Conservation (phyloP, 495 filamentous ascomycete species). For the Daldinia caldariorum region DNA sequence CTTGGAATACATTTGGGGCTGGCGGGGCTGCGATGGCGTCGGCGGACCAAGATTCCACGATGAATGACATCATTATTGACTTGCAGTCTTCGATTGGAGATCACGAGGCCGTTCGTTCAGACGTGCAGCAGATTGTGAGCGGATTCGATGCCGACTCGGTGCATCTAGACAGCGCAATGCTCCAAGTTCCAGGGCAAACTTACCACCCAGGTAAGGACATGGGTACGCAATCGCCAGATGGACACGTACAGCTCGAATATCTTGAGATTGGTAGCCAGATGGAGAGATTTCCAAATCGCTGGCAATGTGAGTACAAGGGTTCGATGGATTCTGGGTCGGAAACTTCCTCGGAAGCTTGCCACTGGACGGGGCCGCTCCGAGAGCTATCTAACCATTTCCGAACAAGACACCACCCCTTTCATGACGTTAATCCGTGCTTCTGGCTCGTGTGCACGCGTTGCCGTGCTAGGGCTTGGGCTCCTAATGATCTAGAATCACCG, state of each 20-base stretch:
- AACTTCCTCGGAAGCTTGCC: slow-evolving; percentile 30
- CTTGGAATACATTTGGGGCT: slow-evolving; percentile 39
- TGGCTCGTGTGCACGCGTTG: slow-evolving; percentile 36
- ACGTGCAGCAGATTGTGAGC: slow-evolving; percentile 28
- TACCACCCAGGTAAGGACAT: slow-evolving; percentile 36
- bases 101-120: slow-evolving; percentile 22
- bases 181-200: slow-evolving; percentile 28
- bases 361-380: slow-evolving; percentile 38
- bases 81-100: slow-evolving; percentile 9
- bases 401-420: slow-evolving; percentile 31
- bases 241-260: slow-evolving; percentile 1
- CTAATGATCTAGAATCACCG: slow-evolving; percentile 9
- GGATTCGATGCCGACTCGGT: slow-evolving; percentile 23
- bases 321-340: slow-evolving; percentile 28
- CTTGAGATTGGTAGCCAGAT: slow-evolving; percentile 43
- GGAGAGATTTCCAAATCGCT: slow-evolving; percentile 30
- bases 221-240: slow-evolving; percentile 13
- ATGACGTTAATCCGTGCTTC: slow-evolving; percentile 7
- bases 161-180: slow-evolving; percentile 21
- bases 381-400: slow-evolving; percentile 36
- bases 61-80: slow-evolving; percentile 21
- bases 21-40: slow-evolving; percentile 34
- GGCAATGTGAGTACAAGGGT: slow-evolving; percentile 42
- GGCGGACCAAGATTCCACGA: slow-evolving; percentile 21
- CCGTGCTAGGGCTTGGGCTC: slow-evolving; percentile 8